Conservation (phyloP, 371 early-diverging fungal genomes). For the Apophysomyces elegans region DNA sequence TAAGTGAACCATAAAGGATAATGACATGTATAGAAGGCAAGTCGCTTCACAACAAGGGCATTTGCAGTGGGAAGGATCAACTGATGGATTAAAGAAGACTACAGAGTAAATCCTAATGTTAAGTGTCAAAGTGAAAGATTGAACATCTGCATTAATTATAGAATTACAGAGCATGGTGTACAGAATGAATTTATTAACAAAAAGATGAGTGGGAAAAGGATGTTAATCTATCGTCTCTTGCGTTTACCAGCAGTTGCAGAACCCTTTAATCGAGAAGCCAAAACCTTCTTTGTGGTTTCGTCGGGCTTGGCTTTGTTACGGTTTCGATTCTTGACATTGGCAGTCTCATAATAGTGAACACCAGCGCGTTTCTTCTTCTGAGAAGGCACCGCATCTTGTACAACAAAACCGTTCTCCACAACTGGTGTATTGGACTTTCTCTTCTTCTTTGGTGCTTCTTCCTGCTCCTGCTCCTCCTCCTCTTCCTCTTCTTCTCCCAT, state of each 20-base stretch:
- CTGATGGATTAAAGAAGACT: no score
- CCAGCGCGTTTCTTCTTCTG: conserved; percentile 76
- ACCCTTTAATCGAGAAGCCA: conserved; percentile 48
- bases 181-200: conserved; percentile 4
- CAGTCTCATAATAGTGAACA: conserved; percentile 84
- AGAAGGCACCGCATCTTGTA: conserved; percentile 25
- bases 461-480: conserved; percentile 22
- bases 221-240: conserved; percentile 34
- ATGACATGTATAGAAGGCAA: no score
- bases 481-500: conserved; percentile 48
- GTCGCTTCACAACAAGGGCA: no score
- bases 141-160: background rate
- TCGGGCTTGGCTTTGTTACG: conserved; percentile 77
- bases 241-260: conserved; percentile 42
- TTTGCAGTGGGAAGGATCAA: no score
- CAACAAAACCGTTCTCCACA: conserved; percentile 33
- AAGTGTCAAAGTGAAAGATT: no score
- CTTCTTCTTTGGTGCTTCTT: conserved; percentile 37
- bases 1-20: no score
- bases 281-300: conserved; percentile 53
- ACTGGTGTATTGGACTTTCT: conserved; percentile 20
- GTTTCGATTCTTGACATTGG: conserved; percentile 93
- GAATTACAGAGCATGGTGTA: background rate
- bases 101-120: no score
- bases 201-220: background rate